Conservation (phyloP, 345 rosid genomes). For the Linum usitatissimum region DNA sequence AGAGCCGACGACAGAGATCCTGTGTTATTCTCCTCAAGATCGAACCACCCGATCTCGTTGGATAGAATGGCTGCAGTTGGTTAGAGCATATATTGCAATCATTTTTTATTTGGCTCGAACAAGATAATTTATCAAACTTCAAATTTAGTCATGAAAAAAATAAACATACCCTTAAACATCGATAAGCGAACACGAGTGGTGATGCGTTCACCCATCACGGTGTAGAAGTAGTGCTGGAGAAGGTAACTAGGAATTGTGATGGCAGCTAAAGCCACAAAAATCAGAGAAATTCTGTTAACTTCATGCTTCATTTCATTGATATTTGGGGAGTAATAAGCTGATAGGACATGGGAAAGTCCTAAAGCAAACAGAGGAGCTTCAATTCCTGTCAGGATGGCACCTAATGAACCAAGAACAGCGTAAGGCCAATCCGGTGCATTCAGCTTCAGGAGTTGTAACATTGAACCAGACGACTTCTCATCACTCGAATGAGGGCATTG, state of each 20-base stretch:
- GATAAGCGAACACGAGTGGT: constrained; percentile 61
- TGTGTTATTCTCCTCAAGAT: constrained; percentile 61
- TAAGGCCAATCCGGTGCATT: constrained; percentile 82
- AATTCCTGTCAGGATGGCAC: constrained; percentile 70
- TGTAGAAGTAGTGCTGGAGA: constrained; percentile 67
- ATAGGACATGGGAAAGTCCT: constrained; percentile 51
- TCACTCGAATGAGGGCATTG: constrained; percentile 10
- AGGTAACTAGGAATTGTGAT: constrained; percentile 51
- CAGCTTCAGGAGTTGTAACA: constrained; percentile 50
- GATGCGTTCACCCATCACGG: constrained; percentile 75
- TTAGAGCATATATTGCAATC: no score
- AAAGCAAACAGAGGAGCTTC: constrained; percentile 63
- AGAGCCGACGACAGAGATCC: constrained; percentile 56
- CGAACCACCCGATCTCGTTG: constrained; percentile 87
- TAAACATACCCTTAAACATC: constrained; percentile 60
- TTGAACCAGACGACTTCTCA: constrained; percentile 24
- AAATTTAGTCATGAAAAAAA: no score
- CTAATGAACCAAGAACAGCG: constrained; percentile 67
- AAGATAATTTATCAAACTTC: no score
- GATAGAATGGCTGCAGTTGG: constrained; percentile 55
- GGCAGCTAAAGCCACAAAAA: constrained; percentile 40
- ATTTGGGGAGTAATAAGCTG: constrained; percentile 48
- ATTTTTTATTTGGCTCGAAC: no score
- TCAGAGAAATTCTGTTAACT: constrained; percentile 31
- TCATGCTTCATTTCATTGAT: constrained; percentile 33